Conservation (phyloP, 768 basidiomycete species). For the Lentinula aciculospora region DNA sequence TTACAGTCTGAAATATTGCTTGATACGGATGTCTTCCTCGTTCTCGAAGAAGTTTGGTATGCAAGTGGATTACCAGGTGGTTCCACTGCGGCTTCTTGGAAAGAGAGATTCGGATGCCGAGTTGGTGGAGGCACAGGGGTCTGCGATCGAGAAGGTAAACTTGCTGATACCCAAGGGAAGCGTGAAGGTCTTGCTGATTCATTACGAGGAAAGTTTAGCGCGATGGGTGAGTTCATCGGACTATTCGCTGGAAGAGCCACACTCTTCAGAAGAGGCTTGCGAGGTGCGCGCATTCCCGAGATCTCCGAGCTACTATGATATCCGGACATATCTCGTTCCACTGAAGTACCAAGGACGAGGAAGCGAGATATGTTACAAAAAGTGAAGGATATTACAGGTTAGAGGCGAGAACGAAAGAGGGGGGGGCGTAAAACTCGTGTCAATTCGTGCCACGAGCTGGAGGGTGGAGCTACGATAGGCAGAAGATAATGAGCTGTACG, state of each 20-base stretch:
- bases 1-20: constrained; percentile 6
- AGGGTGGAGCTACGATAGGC: background rate
- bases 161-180: background rate
- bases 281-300: background rate
- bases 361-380: background rate
- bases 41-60: background rate
- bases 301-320: background rate
- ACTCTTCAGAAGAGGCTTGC: constrained; percentile 1
- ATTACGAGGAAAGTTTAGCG: background rate
- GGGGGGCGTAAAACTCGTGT: constrained; percentile 3
- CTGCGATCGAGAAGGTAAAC: background rate
- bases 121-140: background rate
- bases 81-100: background rate
- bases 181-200: background rate
- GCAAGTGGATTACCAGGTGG: background rate
- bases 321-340: background rate
- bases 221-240: constrained; percentile 1
- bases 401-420: background rate
- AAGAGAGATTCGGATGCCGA: background rate
- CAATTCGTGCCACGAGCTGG: constrained; percentile 4
- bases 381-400: background rate
- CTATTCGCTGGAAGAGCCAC: background rate
- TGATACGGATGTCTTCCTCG: background rate
- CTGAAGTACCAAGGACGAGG: background rate
- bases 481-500: background rate